These are phyloP conservation scores for Nothomitra cinnamomea DNA, from an alignment of 2,329 filamentous ascomycete genomes.

Conservation along the genomic window DNA sequence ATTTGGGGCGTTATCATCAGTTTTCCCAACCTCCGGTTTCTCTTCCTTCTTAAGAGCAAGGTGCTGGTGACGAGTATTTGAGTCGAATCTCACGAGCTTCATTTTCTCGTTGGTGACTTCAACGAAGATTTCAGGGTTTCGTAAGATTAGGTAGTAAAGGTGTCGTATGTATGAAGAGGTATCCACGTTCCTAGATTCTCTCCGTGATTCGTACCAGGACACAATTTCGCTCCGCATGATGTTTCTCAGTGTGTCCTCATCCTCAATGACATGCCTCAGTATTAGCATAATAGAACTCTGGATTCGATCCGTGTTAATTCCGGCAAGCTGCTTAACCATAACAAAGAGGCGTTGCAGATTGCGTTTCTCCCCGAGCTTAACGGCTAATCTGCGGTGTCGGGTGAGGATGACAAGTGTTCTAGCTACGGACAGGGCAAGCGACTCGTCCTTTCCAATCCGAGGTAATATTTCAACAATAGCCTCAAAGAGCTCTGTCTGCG, in stretches of 20 bases:
- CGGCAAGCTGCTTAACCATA: conserved; percentile 85
- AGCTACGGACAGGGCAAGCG: conserved; percentile 65
- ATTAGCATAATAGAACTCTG: conserved; percentile 66
- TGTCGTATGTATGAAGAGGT: conserved; percentile 56
- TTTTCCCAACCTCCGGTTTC: conserved; percentile 14
- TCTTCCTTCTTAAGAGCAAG: conserved; percentile 35
- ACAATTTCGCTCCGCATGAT: conserved; percentile 85
- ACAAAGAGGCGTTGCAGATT: conserved; percentile 83
- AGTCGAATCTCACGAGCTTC: conserved; percentile 49
- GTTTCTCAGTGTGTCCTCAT: conserved; percentile 77
- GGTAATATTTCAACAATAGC: conserved; percentile 71
- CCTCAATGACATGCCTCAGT: conserved; percentile 82
- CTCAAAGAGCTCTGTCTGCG: conserved; percentile 56
- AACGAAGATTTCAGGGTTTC: conserved; percentile 72
- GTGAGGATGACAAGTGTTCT: conserved; percentile 80
- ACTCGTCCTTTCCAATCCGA: conserved; percentile 72
- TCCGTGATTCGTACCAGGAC: conserved; percentile 46
- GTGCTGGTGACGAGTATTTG: conserved; percentile 33
- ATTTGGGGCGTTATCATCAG: conserved; percentile 10
- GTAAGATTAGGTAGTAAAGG: conserved; percentile 62
- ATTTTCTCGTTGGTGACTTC: conserved; percentile 75
- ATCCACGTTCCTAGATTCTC: conserved; percentile 43
- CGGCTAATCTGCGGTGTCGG: conserved; percentile 56
- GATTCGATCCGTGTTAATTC: conserved; percentile 58
- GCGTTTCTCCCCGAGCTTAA: conserved; percentile 65